These are phyloP conservation scores for Nicotiana sylvestris DNA, from an alignment of 257 asterid species.

Conservation along the genomic window DNA sequence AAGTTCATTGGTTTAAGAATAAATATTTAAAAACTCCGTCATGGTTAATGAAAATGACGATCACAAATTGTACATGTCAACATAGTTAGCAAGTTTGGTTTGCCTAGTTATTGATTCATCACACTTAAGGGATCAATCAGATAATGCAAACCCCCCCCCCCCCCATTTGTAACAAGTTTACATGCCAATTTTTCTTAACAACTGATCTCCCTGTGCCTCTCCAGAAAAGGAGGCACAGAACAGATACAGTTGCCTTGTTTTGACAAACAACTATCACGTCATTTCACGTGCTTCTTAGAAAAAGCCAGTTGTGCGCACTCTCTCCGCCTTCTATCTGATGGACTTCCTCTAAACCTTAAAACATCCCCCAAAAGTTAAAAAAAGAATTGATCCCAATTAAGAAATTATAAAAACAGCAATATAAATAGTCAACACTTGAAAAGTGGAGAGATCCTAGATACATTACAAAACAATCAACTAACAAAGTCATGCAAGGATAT, in stretches of 20 bases:
- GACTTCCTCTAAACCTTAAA: neutral
- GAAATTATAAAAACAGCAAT: neutral
- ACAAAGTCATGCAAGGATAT: slow-evolving; percentile 1
- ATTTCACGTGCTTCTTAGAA: neutral
- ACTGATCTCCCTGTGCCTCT: neutral
- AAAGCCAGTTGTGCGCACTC: neutral
- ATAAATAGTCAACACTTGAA: neutral
- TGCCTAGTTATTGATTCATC: slow-evolving; percentile 3
- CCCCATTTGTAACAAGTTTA: neutral
- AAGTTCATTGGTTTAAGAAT: neutral
- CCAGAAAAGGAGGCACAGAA: neutral
- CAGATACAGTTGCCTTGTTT: neutral
- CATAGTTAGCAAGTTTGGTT: neutral
- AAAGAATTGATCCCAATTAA: neutral
- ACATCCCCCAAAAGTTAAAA: neutral
- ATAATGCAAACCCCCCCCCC: neutral
- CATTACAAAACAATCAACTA: neutral
- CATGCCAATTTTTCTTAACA: neutral
- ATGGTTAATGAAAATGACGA: neutral
- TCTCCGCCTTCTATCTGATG: neutral
- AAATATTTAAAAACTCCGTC: neutral
- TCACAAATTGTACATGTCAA: neutral
- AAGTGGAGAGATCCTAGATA: neutral
- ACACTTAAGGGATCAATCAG: neutral
- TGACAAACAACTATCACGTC: neutral